Evolutionary conservation across 176 grass and related monocot genomes (phyloP), one percentile per base, ranked within the genome.

Genomic region (Ampelocalamus luodianensis): DNA sequence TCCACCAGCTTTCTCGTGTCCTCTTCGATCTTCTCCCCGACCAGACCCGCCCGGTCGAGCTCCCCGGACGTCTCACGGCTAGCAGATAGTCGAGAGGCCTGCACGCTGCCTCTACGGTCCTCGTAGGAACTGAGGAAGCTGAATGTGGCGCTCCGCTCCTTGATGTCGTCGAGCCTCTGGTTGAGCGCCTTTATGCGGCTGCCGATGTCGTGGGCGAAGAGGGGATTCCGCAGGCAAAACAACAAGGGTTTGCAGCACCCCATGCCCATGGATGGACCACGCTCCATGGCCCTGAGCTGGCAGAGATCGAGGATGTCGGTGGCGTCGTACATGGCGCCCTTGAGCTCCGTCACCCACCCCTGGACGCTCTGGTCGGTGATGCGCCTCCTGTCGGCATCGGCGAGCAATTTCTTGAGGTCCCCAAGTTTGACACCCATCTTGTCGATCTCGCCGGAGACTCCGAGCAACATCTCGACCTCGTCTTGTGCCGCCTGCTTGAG

Each of bases 11-110:
- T 17, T 8, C 18, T 59, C 10, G 50, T 43, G 34, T 66, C 69
- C 58, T 90, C 82, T 2, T 75, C 44, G 10, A 85, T 85, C n/a
- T 65, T 72, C 22, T 77, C 27, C 88, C 82, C 0, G n/a, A 85
- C 40, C 0, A 73, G 3, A 1, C 0, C 26, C 4, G 43, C 3
- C 29, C 1, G 29, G 29, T 29, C 29, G 29, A 29, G 29, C 29
- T 29, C 29, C 29, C 29, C 29, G 29, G 29, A 29, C 29, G 29
- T 1, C 29, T 29, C 29, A 1, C 29, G 0, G 29, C 29, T 29
- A 29, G 29, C 1, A 29, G 29, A 29, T 29, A 29, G 29, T 29
- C 29, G 29, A 29, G 29, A 29, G 29, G 29, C 29, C 29, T 29
- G 1, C 2, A 2, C 43, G 5, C 39, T 61, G 29, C 29, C 29